Base-by-base conservation (phyloP, 352 stramenopile species). In the Elongisporangium prolatum region DNA sequence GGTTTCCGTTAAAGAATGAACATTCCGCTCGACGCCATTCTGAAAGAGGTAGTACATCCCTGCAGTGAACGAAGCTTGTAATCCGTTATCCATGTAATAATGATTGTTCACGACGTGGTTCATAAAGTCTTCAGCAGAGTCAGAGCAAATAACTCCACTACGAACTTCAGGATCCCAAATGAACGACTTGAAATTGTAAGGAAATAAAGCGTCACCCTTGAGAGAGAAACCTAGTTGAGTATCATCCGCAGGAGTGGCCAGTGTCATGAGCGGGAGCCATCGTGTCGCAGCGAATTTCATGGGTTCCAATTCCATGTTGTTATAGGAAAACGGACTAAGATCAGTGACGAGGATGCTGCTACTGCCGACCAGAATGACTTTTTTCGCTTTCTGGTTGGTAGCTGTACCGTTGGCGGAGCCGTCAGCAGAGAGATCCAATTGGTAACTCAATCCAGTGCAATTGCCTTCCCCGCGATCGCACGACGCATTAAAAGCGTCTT, bases 41-140 rank as follows among this genome's bases (percentile, higher is more conserved):
- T 86, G 77, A 52, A 86, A 83, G 5, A 84, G 61, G 58, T 83
- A 79, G 57, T 80, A 83, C n/a, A 84, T 57, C 7, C 64, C 74
- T 0, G 72, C 60, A 0, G 76, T 83, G 62, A 83, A 86, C 17
- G 68, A 62, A 18, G 78, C 72, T 48, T 86, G 77, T n/a, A 84
- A 20, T 2, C 74, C 72, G 21, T 51, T 59, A 18, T 74, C 60
- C 55, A 83, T 83, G 58, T 73, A 69, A 61, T 65, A 80, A 40
- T 60, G 65, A 55, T 84, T 84, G 63, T 64, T 49, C 25, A 68
- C 65, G 21, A 79, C 52, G 22, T 71, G 69, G 3, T 56, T 57
- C 16, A 65, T 61, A 11, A 80, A 63, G 3, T 67, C 63, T 50
- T 86, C 74, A 50, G 79, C 58, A 4, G 63, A 67, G 6, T 72